Conservation (phyloP, 305 asterid genomes). For the Solanum hybrid region DNA sequence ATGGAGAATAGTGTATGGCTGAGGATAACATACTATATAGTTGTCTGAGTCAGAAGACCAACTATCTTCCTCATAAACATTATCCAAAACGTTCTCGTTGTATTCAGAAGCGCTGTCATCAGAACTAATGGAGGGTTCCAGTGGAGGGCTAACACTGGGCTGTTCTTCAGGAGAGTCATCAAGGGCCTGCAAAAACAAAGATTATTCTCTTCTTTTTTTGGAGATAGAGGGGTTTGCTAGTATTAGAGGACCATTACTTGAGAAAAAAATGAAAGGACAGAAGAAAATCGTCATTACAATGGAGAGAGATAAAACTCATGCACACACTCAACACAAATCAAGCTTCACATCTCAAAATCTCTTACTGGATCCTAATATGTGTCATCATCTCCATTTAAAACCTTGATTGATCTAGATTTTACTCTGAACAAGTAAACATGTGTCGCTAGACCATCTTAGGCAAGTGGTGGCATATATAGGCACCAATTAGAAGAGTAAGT, state of each 20-base stretch:
- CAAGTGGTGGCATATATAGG: background rate
- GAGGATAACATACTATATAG: slow-evolving; percentile 28
- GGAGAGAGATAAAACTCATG: background rate
- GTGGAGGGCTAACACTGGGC: slow-evolving; percentile 10
- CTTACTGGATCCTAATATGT: background rate
- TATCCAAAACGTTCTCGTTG: slow-evolving; percentile 29
- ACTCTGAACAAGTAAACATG: background rate
- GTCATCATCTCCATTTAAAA: background rate
- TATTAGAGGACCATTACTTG: background rate
- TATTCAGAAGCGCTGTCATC: slow-evolving; percentile 45
- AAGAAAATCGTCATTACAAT: background rate
- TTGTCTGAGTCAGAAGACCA: slow-evolving; percentile 31
- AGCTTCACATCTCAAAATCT: background rate
- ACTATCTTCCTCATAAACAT: slow-evolving; percentile 39
- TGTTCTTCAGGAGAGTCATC: slow-evolving; percentile 37
- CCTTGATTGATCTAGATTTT: background rate
- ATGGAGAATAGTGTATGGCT: background rate
- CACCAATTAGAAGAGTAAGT: background rate
- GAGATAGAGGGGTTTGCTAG: background rate
- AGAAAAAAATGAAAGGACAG: background rate
- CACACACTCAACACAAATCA: background rate
- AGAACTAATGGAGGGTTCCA: slow-evolving; percentile 21
- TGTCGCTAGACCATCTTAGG: background rate
- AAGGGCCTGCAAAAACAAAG: slow-evolving; percentile 34
- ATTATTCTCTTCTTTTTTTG: background rate